A percentile compares a stretch with the other conserved stretches of the same genome.
phyloP scores from a whole-genome alignment of 495 filamentous ascomycete species.

The Aspergillus affinis region DNA sequence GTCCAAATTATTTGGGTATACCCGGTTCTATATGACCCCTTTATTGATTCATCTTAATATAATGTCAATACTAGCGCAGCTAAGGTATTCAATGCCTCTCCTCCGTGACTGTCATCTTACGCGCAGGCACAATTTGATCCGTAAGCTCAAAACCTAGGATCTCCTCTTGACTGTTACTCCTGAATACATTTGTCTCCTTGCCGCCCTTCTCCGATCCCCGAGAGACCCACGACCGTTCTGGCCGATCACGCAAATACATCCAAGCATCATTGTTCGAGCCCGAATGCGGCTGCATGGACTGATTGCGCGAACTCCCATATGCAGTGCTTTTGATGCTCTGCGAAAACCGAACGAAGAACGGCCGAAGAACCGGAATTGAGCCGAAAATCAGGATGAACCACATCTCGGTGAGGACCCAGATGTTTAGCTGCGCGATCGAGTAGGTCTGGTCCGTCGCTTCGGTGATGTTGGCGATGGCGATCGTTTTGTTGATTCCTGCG shows the following conservation, averaged over 20 bases:
- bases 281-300: neutral
- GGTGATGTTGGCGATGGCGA: conserved; percentile 24
- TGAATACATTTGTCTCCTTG: neutral
- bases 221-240: neutral
- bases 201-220: neutral
- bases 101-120: neutral
- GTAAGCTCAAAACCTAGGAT: neutral
- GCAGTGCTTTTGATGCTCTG: conserved; percentile 11
- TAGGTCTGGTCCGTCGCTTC: conserved; percentile 20
- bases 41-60: too few relatives aligned
- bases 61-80: too few relatives aligned
- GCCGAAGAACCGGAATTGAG: conserved; percentile 27
- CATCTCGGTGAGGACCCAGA: conserved; percentile 29
- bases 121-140: neutral
- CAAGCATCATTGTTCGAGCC: neutral
- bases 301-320: neutral
- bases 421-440: conserved; percentile 23
- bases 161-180: neutral
- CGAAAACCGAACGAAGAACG: conserved; percentile 21
- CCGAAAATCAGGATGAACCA: conserved; percentile 36
- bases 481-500: conserved; percentile 29
- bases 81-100: neutral
- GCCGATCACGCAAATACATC: neutral
- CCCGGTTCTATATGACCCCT: too few relatives aligned
- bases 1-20: too few relatives aligned